Percentiles rank a stretch among this genome's conserved stretches.
phyloP scores from a whole-genome alignment of 768 basidiomycete genomes.

The Peribolospora kevripleyi region DNA sequence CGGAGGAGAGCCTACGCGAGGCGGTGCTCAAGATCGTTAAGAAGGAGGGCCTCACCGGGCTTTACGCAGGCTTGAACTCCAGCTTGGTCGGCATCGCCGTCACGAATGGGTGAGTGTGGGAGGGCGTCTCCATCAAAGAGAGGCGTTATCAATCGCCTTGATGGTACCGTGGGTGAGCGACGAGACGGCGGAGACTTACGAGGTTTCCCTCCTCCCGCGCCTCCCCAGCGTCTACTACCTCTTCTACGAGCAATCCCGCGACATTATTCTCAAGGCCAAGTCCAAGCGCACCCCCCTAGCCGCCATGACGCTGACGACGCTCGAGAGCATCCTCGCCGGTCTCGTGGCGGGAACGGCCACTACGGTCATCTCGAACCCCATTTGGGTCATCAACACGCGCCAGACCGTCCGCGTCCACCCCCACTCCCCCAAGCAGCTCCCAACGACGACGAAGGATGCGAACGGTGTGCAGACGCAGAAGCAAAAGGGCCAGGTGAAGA shows the following conservation, averaged over 20 bases:
- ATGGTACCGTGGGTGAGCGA: neutral
- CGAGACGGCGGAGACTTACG: neutral
- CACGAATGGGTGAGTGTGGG: conserved; percentile 35
- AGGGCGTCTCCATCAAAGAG: no score
- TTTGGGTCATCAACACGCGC: conserved; percentile 79
- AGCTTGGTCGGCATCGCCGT: conserved; percentile 73
- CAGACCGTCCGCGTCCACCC: neutral
- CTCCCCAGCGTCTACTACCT: conserved; percentile 51
- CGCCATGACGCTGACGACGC: conserved; percentile 35
- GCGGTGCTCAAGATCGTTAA: conserved; percentile 50
- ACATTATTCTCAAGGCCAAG: conserved; percentile 30
- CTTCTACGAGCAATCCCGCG: conserved; percentile 39
- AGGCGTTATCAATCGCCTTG: neutral
- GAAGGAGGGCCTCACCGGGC: conserved; percentile 55
- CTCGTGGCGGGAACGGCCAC: conserved; percentile 46
- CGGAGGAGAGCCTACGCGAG: conserved; percentile 40
- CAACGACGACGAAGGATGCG: neutral
- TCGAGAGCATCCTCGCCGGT: conserved; percentile 74
- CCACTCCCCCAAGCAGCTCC: conserved; percentile 7
- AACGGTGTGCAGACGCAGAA: conserved; percentile 12
- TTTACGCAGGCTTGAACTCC: conserved; percentile 69
- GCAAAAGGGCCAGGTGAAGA: conserved; percentile 20
- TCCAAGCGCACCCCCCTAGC: conserved; percentile 19
- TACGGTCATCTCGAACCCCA: conserved; percentile 48
- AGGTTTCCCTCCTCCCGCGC: neutral